phyloP scores from a whole-genome alignment of 305 asterid species.

The Caryopteris hybrid region DNA sequence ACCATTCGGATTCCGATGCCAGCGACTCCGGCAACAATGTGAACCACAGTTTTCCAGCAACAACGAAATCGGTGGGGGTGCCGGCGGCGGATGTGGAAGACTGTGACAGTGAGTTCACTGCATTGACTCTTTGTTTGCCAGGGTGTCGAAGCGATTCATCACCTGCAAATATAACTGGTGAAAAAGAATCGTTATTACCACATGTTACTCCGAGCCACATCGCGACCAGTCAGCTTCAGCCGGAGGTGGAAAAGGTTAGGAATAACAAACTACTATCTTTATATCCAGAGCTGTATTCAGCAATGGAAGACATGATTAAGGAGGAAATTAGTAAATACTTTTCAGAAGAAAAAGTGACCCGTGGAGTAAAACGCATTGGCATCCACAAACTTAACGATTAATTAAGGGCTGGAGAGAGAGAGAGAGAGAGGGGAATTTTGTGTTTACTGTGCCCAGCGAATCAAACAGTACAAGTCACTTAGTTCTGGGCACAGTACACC shows the following conservation, averaged over 20 bases:
- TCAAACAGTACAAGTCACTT: background rate
- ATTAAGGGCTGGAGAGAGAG: background rate
- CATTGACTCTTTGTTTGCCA: conserved; percentile 37
- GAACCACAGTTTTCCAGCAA: conserved; percentile 1
- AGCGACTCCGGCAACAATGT: conserved; percentile 17
- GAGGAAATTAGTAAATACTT: conserved; percentile 37
- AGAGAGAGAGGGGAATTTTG: background rate
- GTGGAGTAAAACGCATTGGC: conserved; percentile 19
- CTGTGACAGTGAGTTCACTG: conserved; percentile 26
- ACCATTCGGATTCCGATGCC: conserved; percentile 19
- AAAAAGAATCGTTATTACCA: background rate
- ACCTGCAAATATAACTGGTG: background rate
- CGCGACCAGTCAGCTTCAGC: background rate
- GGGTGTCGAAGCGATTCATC: conserved; percentile 18
- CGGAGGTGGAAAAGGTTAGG: background rate
- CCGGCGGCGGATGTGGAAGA: conserved; percentile 2
- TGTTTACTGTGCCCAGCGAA: background rate
- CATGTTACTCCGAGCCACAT: background rate
- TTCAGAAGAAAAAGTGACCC: conserved; percentile 6
- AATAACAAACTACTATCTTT: conserved; percentile 9
- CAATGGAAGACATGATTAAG: conserved; percentile 34
- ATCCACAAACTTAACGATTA: conserved; percentile 9
- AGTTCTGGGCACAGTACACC: background rate
- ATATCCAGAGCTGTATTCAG: conserved; percentile 23
- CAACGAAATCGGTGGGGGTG: background rate